Base-by-base conservation (phyloP, 345 rosid species). In the Brassica juncea region DNA sequence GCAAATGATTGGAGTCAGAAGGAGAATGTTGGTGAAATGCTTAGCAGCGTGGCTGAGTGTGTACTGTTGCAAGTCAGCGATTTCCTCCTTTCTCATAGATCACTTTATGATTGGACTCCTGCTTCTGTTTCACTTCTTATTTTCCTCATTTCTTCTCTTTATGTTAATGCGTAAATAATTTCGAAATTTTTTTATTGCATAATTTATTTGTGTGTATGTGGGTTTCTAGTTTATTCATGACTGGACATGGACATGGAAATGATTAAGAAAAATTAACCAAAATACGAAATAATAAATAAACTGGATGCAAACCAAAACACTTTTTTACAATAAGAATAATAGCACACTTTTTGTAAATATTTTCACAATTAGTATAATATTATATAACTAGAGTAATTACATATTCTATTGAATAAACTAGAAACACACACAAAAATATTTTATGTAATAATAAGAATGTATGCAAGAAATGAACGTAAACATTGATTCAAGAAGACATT, bases 1-100 rank as follows among this genome's bases (percentile, higher is more conserved):
- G 44, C 42, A 76, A 49, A 77, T 77, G 19, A 71, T 79, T 67
- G 69, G 82, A 78, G 69, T 72, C 61, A 66, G 63, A 79, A 66
- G 28, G 42, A 73, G 77, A 79, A 79, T 79, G 82, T 79, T 66
- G 73, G 82, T 58, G 32, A 66, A 5, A 21, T 72, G 37, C 73
- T 66, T 66, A 78, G 82, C 77, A 78, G 77, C 82, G 82, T 78
- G 82, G 49, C 72, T 78, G 16, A 32, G 27, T 71, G 4, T 65
- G 2, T 28, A 55, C 72, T 78, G 31, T 58, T 78, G 59, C 67
- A 72, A 72, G 82, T 78, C 82, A 66, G 73, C 37, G n/a, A 19
- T 65, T 66, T 66, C 66, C 77, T 66, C 52, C 60, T 65, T 58
- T 72, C 42, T 78, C 59, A 28, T 64, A 27, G 2, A 54, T 71